These are phyloP conservation scores for Cryptococcus floricola DNA, from an alignment of 1,284 basidiomycete genomes.

Conservation along the genomic window DNA sequence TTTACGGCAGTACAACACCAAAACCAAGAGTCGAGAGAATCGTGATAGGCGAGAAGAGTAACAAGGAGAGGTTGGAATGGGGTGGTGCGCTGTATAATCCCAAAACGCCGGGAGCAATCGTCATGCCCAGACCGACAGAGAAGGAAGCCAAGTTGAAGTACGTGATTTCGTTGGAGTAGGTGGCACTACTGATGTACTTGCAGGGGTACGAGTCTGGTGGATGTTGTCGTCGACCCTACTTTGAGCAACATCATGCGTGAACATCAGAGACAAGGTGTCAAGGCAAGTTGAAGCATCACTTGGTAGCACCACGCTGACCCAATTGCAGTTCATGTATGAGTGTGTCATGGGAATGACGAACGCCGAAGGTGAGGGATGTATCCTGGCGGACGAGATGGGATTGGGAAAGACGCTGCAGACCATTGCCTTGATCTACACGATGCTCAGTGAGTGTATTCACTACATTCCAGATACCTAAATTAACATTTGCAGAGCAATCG, in stretches of 20 bases:
- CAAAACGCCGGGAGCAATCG: constrained; percentile 66
- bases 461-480: not conserved
- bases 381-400: constrained; percentile 97
- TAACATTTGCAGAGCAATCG: constrained; percentile 59
- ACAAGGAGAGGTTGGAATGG: constrained; percentile 27
- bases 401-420: constrained; percentile 87
- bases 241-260: constrained; percentile 71
- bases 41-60: constrained; percentile 38
- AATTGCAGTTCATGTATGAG: constrained; percentile 81
- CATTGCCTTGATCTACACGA: constrained; percentile 79
- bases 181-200: not conserved
- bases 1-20: constrained; percentile 25
- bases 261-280: constrained; percentile 82
- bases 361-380: constrained; percentile 79
- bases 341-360: constrained; percentile 90
- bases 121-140: constrained; percentile 75
- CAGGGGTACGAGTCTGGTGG: constrained; percentile 55
- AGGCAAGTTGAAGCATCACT: constrained; percentile 27
- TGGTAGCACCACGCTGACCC: constrained; percentile 6
- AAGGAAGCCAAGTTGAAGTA: constrained; percentile 75
- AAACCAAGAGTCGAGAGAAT: constrained; percentile 26
- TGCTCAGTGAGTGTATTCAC: constrained; percentile 62
- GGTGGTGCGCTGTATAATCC: constrained; percentile 57
- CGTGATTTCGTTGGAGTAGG: constrained; percentile 10
- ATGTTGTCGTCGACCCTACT: constrained; percentile 93